Base-by-base conservation (phyloP, 2,329 filamentous ascomycete species). In the Monilinia laxa region DNA sequence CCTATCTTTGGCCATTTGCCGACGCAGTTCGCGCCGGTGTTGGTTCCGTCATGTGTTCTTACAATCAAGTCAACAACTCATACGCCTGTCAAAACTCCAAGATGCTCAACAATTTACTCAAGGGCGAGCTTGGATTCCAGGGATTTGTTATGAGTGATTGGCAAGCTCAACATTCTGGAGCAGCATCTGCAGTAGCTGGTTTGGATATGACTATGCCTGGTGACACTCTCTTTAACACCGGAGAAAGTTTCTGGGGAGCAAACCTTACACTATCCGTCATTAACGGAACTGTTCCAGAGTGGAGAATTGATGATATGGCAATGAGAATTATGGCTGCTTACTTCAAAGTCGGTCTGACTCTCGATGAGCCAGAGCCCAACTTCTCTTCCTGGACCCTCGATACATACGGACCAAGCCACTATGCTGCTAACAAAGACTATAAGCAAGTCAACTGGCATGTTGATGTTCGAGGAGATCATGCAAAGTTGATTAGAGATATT, bases 261-360 rank as follows among this genome's bases (percentile, higher is more conserved):
- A 98, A 98, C 78, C 78, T 98, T 72, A 97, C 94, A 2, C 81
- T 96, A 58, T 91, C 91, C 1, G 88, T 97, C 7, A 79, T 96
- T 72, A 97, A 98, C 75, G 93, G 93, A 47, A 97, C 93, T 0
- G 81, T 98, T 42, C 92, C 94, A 0, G 87, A 91, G 72, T 96
- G 90, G 85, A 87, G 94, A 62, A 77, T 98, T 12, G 93, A 97
- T 72, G 95, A 98, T 75, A 96, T 97, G 89, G 91, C 87, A 6
- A 90, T 92, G 78, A 88, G 95, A 73, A 96, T 90, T 75, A 89
- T 90, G 86, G 83, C 88, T 6, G 81, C 87, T 52, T 87, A 85
- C 75, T 90, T 88, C 80, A 89, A 90, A 78, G 85, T 88, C 49
- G 86, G 86, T 62, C 81, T 82, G 69, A 82, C 80, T 0, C 71